Conservation (phyloP, 495 filamentous ascomycete genomes). For the Lasiosphaeria hispida region DNA sequence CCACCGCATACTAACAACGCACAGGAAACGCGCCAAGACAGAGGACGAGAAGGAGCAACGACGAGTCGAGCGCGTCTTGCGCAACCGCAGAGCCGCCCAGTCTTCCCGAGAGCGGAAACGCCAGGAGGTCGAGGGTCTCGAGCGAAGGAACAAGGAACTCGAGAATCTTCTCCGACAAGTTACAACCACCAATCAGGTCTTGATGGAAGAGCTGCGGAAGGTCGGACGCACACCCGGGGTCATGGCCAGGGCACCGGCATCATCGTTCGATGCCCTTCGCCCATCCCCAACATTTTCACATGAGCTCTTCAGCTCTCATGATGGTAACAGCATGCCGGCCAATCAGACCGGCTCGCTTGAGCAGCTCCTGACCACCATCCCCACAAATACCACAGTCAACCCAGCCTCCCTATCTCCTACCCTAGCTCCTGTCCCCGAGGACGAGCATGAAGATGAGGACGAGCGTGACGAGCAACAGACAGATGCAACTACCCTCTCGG, state of each 20-base stretch:
- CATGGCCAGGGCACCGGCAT: conserved; percentile 20
- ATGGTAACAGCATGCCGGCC: conserved; percentile 28
- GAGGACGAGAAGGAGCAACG: conserved; percentile 98
- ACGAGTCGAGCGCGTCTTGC: conserved; percentile 92
- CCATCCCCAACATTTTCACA: conserved; percentile 51
- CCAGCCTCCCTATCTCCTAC: conserved; percentile 54
- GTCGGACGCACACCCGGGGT: conserved; percentile 55
- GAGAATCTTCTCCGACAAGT: conserved; percentile 61
- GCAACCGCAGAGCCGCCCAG: conserved; percentile 93
- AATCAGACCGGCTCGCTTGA: conserved; percentile 28
- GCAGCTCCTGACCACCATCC: conserved; percentile 37
- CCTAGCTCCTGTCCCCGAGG: conserved; percentile 46
- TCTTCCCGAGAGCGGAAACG: conserved; percentile 95
- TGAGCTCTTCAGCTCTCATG: conserved; percentile 48
- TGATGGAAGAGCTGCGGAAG: conserved; percentile 64
- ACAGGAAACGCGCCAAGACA: conserved; percentile 95
- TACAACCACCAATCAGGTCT: conserved; percentile 62
- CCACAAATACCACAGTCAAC: conserved; percentile 48
- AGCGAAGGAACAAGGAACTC: conserved; percentile 71
- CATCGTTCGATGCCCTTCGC: conserved; percentile 34
- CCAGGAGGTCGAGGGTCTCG: conserved; percentile 85
- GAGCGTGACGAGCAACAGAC: conserved; percentile 18
- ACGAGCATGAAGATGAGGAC: conserved; percentile 21
- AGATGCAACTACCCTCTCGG: conserved; percentile 25
- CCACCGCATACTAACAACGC: conserved; percentile 15